Percentiles rank a stretch among this genome's conserved stretches.
Conservation (phyloP, 768 basidiomycete genomes). For the Rhodosporidiobolus odoratus region DNA sequence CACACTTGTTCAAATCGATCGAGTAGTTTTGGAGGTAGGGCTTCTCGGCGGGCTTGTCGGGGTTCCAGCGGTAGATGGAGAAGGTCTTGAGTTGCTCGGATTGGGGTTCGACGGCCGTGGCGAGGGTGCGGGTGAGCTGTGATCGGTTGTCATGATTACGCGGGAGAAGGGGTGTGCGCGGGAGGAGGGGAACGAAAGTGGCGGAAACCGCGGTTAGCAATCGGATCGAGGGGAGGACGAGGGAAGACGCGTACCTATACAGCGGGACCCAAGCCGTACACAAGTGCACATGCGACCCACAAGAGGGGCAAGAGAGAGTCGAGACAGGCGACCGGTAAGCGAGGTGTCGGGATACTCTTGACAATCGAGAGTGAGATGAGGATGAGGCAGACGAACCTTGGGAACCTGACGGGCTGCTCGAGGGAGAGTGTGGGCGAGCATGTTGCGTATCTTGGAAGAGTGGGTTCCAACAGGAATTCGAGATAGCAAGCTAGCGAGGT, state of each 20-base stretch:
- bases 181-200: too few species aligned
- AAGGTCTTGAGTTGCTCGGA: constrained; percentile 73
- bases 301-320: too few species aligned
- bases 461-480: too few species aligned
- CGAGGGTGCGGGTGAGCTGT: constrained; percentile 27
- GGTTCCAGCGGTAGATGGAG: constrained; percentile 99
- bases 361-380: background rate
- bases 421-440: constrained; percentile 6
- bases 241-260: too few species aligned
- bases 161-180: background rate
- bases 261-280: too few species aligned
- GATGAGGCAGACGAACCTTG: background rate
- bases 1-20: constrained; percentile 87
- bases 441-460: too few species aligned
- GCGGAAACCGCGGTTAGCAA: too few species aligned
- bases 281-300: too few species aligned
- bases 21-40: constrained; percentile 84
- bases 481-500: too few species aligned
- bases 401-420: constrained; percentile 25
- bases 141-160: too few species aligned
- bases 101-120: constrained; percentile 49
- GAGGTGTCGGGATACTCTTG: background rate
- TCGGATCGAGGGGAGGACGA: too few species aligned
- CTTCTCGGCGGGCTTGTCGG: constrained; percentile 86
- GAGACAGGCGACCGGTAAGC: too few species aligned